Percentiles rank a stretch among this genome's conserved stretches.
These are phyloP conservation scores for Scytalidium sp. DNA, from an alignment of 2,329 filamentous ascomycete species.

Conservation along the genomic window DNA sequence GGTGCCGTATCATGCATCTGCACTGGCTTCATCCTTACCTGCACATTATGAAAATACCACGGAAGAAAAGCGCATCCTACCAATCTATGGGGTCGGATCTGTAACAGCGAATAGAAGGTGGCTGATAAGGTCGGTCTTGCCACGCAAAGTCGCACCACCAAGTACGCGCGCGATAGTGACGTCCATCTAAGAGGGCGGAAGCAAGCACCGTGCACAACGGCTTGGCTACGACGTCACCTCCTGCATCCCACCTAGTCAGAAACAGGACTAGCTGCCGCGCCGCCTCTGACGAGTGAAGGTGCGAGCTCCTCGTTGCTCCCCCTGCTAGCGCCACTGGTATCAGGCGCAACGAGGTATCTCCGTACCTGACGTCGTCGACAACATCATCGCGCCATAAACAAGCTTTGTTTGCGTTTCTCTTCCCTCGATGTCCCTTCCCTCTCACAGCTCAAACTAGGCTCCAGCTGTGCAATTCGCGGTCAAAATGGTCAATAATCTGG, in stretches of 20 bases:
- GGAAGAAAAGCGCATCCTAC: too few relatives aligned
- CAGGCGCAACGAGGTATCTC: background rate
- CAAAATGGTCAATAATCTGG: conserved; percentile 13
- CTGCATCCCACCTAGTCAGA: background rate
- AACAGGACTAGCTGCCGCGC: background rate
- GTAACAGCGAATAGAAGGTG: too few relatives aligned
- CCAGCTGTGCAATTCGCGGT: background rate
- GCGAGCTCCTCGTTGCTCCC: background rate
- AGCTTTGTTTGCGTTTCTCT: background rate
- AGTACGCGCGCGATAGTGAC: too few relatives aligned
- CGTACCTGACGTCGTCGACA: background rate
- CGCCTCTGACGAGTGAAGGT: background rate
- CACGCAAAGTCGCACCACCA: too few relatives aligned
- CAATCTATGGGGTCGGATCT: too few relatives aligned
- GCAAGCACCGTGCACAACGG: too few relatives aligned
- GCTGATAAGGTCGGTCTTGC: too few relatives aligned
- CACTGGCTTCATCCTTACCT: too few relatives aligned
- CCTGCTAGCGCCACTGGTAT: background rate
- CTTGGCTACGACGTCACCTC: background rate
- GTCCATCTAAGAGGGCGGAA: too few relatives aligned
- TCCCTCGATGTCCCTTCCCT: background rate
- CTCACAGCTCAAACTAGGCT: background rate
- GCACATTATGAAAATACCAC: too few relatives aligned
- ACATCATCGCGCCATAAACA: background rate
- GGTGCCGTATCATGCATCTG: too few relatives aligned